Conservation (phyloP, 495 filamentous ascomycete species). For the Tuber magnatum region DNA sequence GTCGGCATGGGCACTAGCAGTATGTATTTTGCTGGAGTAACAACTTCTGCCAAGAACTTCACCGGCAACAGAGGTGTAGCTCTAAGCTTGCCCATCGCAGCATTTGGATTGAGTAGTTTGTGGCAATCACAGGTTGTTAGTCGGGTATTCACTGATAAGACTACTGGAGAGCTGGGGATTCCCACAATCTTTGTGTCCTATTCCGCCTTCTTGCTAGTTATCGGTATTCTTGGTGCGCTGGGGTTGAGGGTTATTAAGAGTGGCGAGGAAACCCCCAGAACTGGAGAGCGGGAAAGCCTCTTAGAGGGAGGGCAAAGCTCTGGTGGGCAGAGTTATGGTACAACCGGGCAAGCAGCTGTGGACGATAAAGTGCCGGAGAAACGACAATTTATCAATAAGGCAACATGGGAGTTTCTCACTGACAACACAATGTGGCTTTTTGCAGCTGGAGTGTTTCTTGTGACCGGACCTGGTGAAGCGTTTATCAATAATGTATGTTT, state of each 20-base stretch:
- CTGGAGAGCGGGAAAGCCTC: constrained; percentile 46
- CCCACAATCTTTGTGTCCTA: constrained; percentile 82
- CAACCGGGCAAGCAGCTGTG: constrained; percentile 15
- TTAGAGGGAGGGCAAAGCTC: constrained; percentile 18
- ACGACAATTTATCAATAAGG: constrained; percentile 68
- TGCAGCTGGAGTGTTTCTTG: constrained; percentile 85
- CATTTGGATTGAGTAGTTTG: constrained; percentile 89
- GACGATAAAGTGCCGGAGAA: constrained; percentile 47
- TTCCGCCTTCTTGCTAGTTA: constrained; percentile 55
- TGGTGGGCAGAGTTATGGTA: constrained; percentile 15
- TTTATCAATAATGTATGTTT: constrained; percentile 79
- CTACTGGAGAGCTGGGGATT: constrained; percentile 71
- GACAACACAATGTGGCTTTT: constrained; percentile 96
- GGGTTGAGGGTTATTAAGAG: constrained; percentile 57
- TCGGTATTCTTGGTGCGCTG: constrained; percentile 68
- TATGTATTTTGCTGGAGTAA: constrained; percentile 83
- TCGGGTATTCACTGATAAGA: constrained; percentile 61
- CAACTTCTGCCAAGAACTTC: constrained; percentile 97
- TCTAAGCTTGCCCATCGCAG: constrained; percentile 82
- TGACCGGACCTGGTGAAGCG: constrained; percentile 88
- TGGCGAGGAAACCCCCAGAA: constrained; percentile 45
- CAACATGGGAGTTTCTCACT: constrained; percentile 71
- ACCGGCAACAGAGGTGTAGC: constrained; percentile 75
- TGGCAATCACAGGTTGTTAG: constrained; percentile 88
- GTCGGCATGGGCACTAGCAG: constrained; percentile 76